Percentiles rank a stretch among this genome's conserved stretches.
Evolutionary conservation across 2,329 filamentous ascomycete species (phyloP).

Genomic region (Tothia fuscella): DNA sequence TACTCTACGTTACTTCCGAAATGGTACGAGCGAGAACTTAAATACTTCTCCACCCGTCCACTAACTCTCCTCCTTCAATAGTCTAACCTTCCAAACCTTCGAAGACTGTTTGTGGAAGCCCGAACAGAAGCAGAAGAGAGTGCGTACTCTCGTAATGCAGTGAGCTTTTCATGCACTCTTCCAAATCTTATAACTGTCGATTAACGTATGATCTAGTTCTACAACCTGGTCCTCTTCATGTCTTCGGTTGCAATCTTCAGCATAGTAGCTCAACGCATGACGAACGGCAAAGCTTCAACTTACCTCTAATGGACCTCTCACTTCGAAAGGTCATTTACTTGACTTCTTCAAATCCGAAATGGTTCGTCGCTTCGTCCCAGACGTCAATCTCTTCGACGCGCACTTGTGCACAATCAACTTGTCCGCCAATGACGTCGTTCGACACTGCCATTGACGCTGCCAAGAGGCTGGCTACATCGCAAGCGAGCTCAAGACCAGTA

Average conservation of each 20-base stretch:
- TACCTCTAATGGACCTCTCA: no score
- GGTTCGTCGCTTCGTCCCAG: constrained; percentile 14
- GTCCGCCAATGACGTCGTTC: constrained; percentile 25
- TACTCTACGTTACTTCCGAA: background rate
- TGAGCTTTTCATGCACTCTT: constrained; percentile 33
- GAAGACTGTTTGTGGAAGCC: constrained; percentile 89
- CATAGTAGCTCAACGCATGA: constrained; percentile 78
- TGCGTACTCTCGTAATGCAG: constrained; percentile 84
- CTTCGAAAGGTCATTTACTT: no score
- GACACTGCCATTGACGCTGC: no score
- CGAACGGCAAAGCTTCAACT: constrained; percentile 18
- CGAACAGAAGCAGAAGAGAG: constrained; percentile 88
- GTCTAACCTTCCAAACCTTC: constrained; percentile 83
- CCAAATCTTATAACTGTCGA: background rate
- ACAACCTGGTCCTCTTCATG: constrained; percentile 94
- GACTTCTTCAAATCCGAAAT: no score
- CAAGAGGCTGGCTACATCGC: constrained; percentile 18
- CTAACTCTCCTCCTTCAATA: constrained; percentile 35
- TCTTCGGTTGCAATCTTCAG: constrained; percentile 93
- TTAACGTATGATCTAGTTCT: constrained; percentile 53
- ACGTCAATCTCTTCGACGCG: constrained; percentile 13
- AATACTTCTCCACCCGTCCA: constrained; percentile 71
- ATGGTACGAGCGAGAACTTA: constrained; percentile 3
- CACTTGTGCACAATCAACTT: constrained; percentile 18
- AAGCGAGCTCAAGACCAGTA: constrained; percentile 11